Evolutionary conservation across 225 moss, liverwort and hornwort genomes (phyloP), one percentile per base, ranked within the genome.

Genomic region (Takakia lepidozioides): DNA sequence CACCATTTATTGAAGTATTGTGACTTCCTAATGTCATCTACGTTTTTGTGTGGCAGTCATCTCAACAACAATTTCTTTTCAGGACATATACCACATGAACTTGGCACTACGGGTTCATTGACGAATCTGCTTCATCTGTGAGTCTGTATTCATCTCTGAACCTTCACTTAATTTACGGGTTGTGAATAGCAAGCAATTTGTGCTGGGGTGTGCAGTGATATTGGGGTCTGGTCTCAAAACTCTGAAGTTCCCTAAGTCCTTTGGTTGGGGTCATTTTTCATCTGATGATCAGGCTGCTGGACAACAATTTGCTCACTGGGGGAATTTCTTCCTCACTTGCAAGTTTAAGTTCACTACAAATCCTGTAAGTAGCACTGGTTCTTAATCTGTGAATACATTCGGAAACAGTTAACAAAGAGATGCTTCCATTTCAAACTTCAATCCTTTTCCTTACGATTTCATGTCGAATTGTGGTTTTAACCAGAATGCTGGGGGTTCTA

Each of bases 61-160:
- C 56, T 79, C 49, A 74, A 74, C 54, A 79, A 79, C 42, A 79
- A 74, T 40, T 74, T 69, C 16, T 43, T 79, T 11, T 11, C 60
- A 5, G 79, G 79, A 24, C 10, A 3, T 0, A 1, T 79, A 3
- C 79, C 79, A 8, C 56, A 13, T 41, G 74, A 66, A 55, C 57
- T 79, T 34, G 70, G 69, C 44, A 65, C 69, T 10, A 20, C 25
- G 25, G 4, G 10, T 11, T 20, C 45, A 5, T 32, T 74, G 60
- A 57, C 44, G 1, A 60, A 54, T 19, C 16, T 74, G 19, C 8
- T 74, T 11, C 79, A 79, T 63, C 2, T 79, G 79, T 79, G 64
- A 70, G 73, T 57, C 26, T 4, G 24, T 43, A 21, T 43, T 16
- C 43, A n/a, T 25, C 4, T 25, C 11, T 19, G 18, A 19, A n/a